Evolutionary conservation across 208 protist genomes (phyloP).

Genomic region (Leishmania aethiopica): DNA sequence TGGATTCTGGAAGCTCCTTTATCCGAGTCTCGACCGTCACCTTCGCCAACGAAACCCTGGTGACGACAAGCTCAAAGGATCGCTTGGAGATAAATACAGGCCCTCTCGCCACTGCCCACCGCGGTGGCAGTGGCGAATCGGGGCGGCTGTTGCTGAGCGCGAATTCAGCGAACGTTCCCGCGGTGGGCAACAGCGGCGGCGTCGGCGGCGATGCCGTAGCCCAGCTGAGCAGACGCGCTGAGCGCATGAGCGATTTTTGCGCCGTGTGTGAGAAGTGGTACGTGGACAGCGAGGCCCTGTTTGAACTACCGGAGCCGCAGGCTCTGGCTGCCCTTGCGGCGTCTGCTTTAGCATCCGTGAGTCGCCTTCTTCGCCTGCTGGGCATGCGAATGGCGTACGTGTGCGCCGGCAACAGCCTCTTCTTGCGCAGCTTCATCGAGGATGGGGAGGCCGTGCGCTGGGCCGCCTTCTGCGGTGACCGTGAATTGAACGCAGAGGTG

Average conservation of each 20-base stretch:
- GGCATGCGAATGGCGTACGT: conserved; percentile 65
- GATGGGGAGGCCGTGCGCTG: conserved; percentile 43
- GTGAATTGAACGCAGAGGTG: conserved; percentile 68
- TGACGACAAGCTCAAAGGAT: conserved; percentile 11
- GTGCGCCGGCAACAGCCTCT: conserved; percentile 53
- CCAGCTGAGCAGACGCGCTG: conserved; percentile 37
- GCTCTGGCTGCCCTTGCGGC: conserved; percentile 46
- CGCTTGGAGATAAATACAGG: conserved; percentile 3
- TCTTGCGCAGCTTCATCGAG: conserved; percentile 41
- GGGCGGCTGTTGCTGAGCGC: conserved; percentile 7
- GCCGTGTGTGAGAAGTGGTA: conserved; percentile 75
- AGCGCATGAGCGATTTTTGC: conserved; percentile 84
- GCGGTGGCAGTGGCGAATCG: background rate
- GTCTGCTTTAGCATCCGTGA: conserved; percentile 63
- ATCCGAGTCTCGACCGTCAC: background rate
- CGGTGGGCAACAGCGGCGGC: conserved; percentile 4
- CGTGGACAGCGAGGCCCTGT: conserved; percentile 52
- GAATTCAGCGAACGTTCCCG: conserved; percentile 18
- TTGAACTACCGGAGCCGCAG: conserved; percentile 54
- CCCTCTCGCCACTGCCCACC: conserved; percentile 3
- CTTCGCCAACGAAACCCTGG: background rate
- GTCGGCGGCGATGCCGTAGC: background rate
- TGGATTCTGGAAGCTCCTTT: conserved; percentile 8
- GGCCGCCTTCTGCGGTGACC: conserved; percentile 76
- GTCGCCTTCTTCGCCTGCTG: conserved; percentile 78